Conservation (phyloP, 768 basidiomycete genomes). For the Leccinellum rugosiceps region DNA sequence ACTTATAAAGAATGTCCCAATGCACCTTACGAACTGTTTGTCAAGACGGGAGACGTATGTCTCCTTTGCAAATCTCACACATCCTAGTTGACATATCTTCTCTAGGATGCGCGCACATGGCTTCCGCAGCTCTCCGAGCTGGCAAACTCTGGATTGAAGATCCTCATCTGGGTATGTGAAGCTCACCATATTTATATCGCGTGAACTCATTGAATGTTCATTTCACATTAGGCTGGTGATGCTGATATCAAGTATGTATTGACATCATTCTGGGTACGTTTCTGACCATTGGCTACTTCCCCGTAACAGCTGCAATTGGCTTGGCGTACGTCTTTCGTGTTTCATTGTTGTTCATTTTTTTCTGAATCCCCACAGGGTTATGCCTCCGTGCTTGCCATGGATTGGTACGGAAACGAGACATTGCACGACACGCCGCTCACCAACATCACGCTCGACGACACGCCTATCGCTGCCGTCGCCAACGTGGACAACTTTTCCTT, state of each 20-base stretch:
- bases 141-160: slow-evolving; percentile 36
- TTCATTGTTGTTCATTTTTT: neutral
- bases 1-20: slow-evolving; percentile 49
- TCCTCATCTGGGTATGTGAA: slow-evolving; percentile 38
- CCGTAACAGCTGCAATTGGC: slow-evolving; percentile 17
- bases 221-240: slow-evolving; percentile 24
- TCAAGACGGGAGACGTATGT: slow-evolving; percentile 54
- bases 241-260: slow-evolving; percentile 22
- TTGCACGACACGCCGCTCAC: slow-evolving; percentile 39
- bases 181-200: neutral
- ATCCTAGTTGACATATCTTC: neutral
- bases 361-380: slow-evolving; percentile 23
- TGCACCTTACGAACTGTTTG: slow-evolving; percentile 41
- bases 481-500: slow-evolving; percentile 68
- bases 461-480: slow-evolving; percentile 53
- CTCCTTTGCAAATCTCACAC: neutral
- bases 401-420: slow-evolving; percentile 43
- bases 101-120: slow-evolving; percentile 34
- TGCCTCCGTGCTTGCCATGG: slow-evolving; percentile 41
- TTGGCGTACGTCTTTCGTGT: slow-evolving; percentile 32
- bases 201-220: neutral
- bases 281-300: slow-evolving; percentile 2
- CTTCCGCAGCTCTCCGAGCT: slow-evolving; percentile 37
- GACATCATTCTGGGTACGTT: neutral
- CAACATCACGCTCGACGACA: slow-evolving; percentile 56